These are phyloP conservation scores for Naganishia albida DNA, from an alignment of 1,284 basidiomycete genomes.

Conservation along the genomic window DNA sequence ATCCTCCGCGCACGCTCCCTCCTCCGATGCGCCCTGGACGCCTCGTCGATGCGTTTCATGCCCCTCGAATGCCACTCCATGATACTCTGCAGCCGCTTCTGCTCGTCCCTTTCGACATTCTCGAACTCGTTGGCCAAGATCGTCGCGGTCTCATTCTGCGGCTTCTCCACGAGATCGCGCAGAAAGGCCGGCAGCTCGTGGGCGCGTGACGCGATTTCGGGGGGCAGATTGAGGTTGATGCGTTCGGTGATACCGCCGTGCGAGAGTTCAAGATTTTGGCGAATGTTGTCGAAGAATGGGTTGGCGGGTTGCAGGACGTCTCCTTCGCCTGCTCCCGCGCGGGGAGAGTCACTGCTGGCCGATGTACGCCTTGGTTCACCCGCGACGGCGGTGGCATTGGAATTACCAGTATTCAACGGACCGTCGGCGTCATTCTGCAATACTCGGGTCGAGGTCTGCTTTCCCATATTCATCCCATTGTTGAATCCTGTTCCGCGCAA, in stretches of 20 bases:
- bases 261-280: conserved; percentile 88
- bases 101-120: conserved; percentile 84
- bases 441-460: neutral
- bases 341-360: neutral
- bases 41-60: conserved; percentile 36
- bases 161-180: conserved; percentile 66
- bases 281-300: conserved; percentile 92
- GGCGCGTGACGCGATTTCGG: conserved; percentile 64
- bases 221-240: conserved; percentile 72
- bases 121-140: conserved; percentile 88
- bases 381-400: neutral
- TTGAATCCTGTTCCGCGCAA: conserved; percentile 14
- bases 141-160: conserved; percentile 58
- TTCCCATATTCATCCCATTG: neutral
- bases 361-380: neutral
- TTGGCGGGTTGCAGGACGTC: conserved; percentile 61
- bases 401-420: neutral
- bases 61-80: conserved; percentile 81
- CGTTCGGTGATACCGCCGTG: conserved; percentile 78
- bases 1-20: conserved; percentile 19
- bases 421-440: neutral
- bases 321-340: conserved; percentile 23
- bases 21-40: conserved; percentile 14
- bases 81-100: conserved; percentile 80
- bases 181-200: conserved; percentile 80